Percentiles rank a stretch among this genome's conserved stretches.
Evolutionary conservation across 371 early-diverging fungal species (phyloP).

Genomic region (Parasitella parasitica): DNA sequence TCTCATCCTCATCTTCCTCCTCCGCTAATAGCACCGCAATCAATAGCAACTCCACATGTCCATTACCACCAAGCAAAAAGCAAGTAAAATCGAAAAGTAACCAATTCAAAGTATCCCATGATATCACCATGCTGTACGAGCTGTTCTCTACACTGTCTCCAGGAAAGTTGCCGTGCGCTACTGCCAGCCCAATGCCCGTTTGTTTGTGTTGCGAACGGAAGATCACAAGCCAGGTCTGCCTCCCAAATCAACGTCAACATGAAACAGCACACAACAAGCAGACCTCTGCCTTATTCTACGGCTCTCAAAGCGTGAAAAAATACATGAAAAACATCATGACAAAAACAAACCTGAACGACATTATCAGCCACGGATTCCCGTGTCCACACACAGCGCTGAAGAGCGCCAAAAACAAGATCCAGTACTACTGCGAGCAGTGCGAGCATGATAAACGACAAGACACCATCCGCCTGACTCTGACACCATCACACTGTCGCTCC

Average conservation of each 20-base stretch:
- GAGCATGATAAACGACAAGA: neutral
- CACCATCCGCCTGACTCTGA: neutral
- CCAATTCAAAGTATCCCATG: neutral
- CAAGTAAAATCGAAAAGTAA: neutral
- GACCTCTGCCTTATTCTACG: constrained; percentile 18
- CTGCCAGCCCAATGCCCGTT: neutral
- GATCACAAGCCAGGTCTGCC: neutral
- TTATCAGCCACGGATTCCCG: neutral
- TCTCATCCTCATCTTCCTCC: too few species aligned
- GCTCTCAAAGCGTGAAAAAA: constrained; percentile 18
- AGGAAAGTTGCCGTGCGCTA: neutral
- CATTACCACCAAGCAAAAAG: neutral
- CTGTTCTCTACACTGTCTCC: neutral
- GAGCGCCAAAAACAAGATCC: neutral
- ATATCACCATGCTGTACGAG: constrained; percentile 3
- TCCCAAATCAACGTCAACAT: neutral
- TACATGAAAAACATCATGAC: constrained; percentile 16
- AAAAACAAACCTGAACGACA: neutral
- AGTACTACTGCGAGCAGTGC: neutral
- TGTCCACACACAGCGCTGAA: neutral
- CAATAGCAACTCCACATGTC: neutral
- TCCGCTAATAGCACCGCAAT: too few species aligned
- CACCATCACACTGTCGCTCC: neutral
- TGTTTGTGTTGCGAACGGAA: constrained; percentile 7
- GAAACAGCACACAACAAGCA: neutral